phyloP scores from a whole-genome alignment of 75 land plant genomes.

The Sequoia sempervirens region DNA sequence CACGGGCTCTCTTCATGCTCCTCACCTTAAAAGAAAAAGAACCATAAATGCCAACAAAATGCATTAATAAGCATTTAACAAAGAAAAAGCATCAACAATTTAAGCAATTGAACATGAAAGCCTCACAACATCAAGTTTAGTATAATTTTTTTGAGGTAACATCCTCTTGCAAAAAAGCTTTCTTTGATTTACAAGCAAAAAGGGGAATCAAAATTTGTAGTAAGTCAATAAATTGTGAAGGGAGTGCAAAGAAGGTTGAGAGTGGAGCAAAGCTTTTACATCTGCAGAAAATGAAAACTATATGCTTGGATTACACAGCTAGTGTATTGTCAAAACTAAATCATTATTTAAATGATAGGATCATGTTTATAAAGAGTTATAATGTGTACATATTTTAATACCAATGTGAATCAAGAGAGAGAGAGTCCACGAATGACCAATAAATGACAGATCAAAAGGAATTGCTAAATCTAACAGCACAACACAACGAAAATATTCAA shows the following conservation, averaged over 20 bases:
- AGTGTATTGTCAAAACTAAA: not conserved
- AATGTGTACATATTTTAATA: too few species aligned
- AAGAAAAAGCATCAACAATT: not conserved
- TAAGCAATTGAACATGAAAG: constrained; percentile 6
- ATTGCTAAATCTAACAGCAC: too few species aligned
- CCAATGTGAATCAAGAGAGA: too few species aligned
- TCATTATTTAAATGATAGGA: not conserved
- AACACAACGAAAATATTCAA: too few species aligned
- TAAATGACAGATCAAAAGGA: too few species aligned
- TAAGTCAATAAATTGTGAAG: not conserved
- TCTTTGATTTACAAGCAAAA: not conserved
- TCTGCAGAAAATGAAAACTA: not conserved
- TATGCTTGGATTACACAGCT: too few species aligned
- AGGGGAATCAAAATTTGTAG: not conserved
- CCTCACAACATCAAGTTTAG: not conserved
- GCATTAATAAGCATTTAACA: not conserved
- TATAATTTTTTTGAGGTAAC: not conserved
- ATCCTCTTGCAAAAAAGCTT: not conserved
- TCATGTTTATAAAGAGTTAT: not conserved
- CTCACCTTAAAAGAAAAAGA: constrained; percentile 52
- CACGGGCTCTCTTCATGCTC: constrained; percentile 98
- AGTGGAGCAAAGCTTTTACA: not conserved
- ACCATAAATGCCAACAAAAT: constrained; percentile 3
- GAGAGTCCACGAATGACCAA: not conserved
- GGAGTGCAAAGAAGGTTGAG: not conserved